Conservation (phyloP, 192 early-diverging fungal genomes). For the Coemansia sp. region DNA sequence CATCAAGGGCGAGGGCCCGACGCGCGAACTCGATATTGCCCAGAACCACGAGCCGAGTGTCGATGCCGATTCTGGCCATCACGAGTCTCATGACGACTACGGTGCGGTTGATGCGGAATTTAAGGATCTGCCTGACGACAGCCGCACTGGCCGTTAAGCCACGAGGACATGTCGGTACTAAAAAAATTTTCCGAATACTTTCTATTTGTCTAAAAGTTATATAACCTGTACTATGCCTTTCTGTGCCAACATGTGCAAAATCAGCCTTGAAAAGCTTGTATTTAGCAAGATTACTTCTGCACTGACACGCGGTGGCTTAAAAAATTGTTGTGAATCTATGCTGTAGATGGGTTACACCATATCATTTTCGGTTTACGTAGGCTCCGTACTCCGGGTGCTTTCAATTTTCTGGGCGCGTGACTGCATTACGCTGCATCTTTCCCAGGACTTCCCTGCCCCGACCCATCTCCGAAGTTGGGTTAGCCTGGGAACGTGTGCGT, state of each 20-base stretch:
- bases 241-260: background rate
- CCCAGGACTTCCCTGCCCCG: background rate
- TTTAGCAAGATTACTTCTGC: background rate
- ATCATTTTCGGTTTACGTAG: background rate
- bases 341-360: background rate
- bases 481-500: background rate
- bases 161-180: background rate
- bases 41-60: slow-evolving; percentile 30
- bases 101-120: slow-evolving; percentile 30
- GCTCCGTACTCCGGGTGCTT: background rate
- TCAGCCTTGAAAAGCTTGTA: background rate
- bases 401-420: background rate
- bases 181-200: background rate
- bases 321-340: background rate
- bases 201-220: background rate
- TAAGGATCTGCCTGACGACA: slow-evolving; percentile 17
- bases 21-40: slow-evolving; percentile 25
- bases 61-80: background rate
- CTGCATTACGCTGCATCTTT: background rate
- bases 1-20: slow-evolving; percentile 26
- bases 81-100: slow-evolving; percentile 10
- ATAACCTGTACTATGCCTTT: background rate
- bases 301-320: background rate
- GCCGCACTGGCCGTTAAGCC: background rate
- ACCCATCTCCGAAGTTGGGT: background rate